Conservation (phyloP, 176 grass and related monocot genomes). For the Aegilops speltoides region DNA sequence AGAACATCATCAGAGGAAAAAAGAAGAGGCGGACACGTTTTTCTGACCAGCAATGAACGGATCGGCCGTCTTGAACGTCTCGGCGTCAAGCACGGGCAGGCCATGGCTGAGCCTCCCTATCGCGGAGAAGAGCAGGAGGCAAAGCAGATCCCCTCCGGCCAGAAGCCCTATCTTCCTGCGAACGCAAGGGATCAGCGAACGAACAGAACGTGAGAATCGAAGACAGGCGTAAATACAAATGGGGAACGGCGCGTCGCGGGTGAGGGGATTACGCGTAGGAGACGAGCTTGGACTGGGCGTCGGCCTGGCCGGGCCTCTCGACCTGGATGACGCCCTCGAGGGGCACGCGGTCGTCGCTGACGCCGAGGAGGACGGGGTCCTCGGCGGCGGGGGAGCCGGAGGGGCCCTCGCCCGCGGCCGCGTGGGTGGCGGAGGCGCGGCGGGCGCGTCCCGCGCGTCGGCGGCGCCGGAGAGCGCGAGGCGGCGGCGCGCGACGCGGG, state of each 20-base stretch:
- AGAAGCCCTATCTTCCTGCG: constrained; percentile 74
- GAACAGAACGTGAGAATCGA: not conserved
- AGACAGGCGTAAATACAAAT: not conserved
- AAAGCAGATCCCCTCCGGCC: constrained; percentile 76
- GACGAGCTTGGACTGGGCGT: constrained; percentile 59
- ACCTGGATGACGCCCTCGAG: constrained; percentile 86
- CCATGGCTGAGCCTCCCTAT: constrained; percentile 95
- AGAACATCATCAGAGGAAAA: not conserved
- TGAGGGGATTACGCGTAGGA: constrained; percentile 61
- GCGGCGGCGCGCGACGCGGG: constrained; percentile 22
- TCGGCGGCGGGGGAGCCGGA: constrained; percentile 26
- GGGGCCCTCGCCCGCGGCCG: constrained; percentile 39
- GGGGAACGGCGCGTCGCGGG: not conserved
- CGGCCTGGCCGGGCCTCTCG: constrained; percentile 43
- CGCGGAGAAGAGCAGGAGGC: constrained; percentile 75
- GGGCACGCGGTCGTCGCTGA: constrained; percentile 60
- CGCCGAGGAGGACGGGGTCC: constrained; percentile 42
- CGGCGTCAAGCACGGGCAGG: constrained; percentile 55
- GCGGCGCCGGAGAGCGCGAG: constrained; percentile 39
- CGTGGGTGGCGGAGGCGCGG: not conserved
- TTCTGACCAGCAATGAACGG: constrained; percentile 82
- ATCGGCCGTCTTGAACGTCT: constrained; percentile 80
- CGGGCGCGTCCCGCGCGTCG: not conserved
- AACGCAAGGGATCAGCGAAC: constrained; percentile 18
- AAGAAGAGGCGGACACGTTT: not conserved